These are phyloP conservation scores for Oryza coarctata DNA, from an alignment of 176 grass and related monocot genomes.

Conservation along the genomic window DNA sequence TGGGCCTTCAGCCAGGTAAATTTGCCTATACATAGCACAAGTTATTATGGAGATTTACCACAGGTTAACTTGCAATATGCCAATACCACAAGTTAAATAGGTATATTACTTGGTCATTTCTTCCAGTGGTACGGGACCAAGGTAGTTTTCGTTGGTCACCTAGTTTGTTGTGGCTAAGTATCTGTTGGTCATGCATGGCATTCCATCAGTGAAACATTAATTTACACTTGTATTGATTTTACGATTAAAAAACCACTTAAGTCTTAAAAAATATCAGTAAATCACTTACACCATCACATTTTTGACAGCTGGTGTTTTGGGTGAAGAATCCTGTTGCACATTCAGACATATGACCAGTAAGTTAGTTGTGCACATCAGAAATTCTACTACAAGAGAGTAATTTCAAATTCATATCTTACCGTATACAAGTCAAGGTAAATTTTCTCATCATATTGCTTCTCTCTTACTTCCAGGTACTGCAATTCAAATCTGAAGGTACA, in stretches of 20 bases:
- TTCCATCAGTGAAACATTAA: constrained; percentile 31
- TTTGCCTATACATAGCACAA: constrained; percentile 62
- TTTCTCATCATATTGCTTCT: constrained; percentile 95
- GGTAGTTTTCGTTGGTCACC: constrained; percentile 65
- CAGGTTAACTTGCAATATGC: constrained; percentile 14
- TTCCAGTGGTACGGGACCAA: constrained; percentile 77
- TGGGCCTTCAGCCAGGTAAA: constrained; percentile 70
- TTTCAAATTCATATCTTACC: constrained; percentile 47
- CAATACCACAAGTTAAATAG: neutral
- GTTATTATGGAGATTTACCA: neutral
- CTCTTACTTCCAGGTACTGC: constrained; percentile 87
- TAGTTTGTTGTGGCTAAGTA: constrained; percentile 77
- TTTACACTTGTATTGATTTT: neutral
- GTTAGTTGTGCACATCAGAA: neutral
- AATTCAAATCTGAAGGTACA: constrained; percentile 55
- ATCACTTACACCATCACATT: constrained; percentile 89
- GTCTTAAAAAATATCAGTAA: neutral
- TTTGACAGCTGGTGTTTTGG: constrained; percentile 49
- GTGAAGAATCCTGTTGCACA: constrained; percentile 56
- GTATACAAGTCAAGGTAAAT: constrained; percentile 82
- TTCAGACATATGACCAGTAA: neutral
- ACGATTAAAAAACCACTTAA: constrained; percentile 50
- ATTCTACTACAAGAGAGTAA: neutral
- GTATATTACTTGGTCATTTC: constrained; percentile 68
- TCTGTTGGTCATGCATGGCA: constrained; percentile 43